Conservation (phyloP, 2,329 filamentous ascomycete genomes). For the Plenodomus tracheiphilus region DNA sequence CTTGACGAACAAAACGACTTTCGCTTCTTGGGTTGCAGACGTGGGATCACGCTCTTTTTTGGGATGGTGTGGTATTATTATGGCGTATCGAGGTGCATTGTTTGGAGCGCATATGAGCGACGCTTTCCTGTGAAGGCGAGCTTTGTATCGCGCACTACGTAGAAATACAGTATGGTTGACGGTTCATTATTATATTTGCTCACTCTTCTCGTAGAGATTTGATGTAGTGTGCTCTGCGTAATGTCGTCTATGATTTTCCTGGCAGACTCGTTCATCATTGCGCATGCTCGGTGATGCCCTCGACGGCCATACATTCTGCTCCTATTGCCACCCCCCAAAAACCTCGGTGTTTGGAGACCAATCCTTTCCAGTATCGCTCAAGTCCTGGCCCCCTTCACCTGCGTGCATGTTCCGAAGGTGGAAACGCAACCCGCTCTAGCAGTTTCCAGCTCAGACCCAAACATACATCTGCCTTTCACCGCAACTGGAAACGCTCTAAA, state of each 20-base stretch:
- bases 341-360: too few species aligned
- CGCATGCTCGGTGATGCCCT: too few species aligned
- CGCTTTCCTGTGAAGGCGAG: background rate
- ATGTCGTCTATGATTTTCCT: background rate
- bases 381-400: too few species aligned
- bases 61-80: background rate
- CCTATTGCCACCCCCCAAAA: too few species aligned
- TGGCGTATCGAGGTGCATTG: background rate
- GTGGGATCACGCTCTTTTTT: slow-evolving; percentile 6
- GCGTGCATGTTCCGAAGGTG: too few species aligned
- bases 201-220: background rate
- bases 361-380: too few species aligned
- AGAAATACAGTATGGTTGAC: background rate
- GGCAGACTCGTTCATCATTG: too few species aligned
- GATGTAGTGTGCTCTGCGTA: background rate
- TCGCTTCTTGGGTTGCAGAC: slow-evolving; percentile 13
- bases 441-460: too few species aligned
- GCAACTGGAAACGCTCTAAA: too few species aligned
- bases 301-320: too few species aligned
- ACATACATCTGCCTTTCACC: too few species aligned
- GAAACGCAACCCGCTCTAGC: too few species aligned
- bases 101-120: background rate
- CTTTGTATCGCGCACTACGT: background rate
- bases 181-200: background rate
- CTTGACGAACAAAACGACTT: slow-evolving; percentile 13